A percentile compares a stretch with the other conserved stretches of the same genome.
Evolutionary conservation across 179 eudicot genomes (phyloP).

Genomic region (Heliamphora pulchella): DNA sequence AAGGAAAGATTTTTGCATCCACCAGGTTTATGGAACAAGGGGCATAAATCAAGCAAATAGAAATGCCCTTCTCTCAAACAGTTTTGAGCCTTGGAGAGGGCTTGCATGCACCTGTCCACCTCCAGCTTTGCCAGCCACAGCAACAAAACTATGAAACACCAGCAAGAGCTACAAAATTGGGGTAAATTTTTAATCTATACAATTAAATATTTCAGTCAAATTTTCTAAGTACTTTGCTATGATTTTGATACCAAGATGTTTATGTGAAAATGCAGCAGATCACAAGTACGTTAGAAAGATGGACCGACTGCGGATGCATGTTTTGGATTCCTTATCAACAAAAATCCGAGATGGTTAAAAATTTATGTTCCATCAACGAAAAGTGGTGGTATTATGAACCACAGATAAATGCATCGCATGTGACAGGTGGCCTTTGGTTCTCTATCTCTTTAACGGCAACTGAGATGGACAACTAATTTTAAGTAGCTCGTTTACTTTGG

Average conservation of each 20-base stretch:
- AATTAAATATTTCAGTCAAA: neutral
- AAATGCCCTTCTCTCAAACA: slow-evolving; percentile 32
- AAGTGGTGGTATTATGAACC: slow-evolving; percentile 22
- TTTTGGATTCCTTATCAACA: neutral
- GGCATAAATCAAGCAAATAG: slow-evolving; percentile 37
- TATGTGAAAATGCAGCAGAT: slow-evolving; percentile 31
- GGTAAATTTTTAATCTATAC: slow-evolving; percentile 34
- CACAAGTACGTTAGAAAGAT: slow-evolving; percentile 34
- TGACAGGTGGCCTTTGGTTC: slow-evolving; percentile 10
- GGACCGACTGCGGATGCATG: neutral
- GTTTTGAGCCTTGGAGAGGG: slow-evolving; percentile 35
- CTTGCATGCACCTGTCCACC: slow-evolving; percentile 37
- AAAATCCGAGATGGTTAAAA: neutral
- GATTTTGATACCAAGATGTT: slow-evolving; percentile 11
- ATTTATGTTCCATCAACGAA: slow-evolving; percentile 13
- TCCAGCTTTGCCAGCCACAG: slow-evolving; percentile 61
- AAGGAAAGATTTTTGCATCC: slow-evolving; percentile 14
- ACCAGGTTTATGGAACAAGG: slow-evolving; percentile 55
- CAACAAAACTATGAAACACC: slow-evolving; percentile 35
- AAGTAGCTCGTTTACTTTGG: neutral
- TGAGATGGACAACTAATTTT: neutral
- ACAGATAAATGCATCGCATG: slow-evolving; percentile 7
- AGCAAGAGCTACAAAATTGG: slow-evolving; percentile 33
- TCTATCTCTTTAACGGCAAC: neutral
- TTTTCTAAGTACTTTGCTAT: neutral